A percentile compares a stretch with the other conserved stretches of the same genome.
Evolutionary conservation across 2,329 filamentous ascomycete species (phyloP).

Genomic region (Fusarium longipes): DNA sequence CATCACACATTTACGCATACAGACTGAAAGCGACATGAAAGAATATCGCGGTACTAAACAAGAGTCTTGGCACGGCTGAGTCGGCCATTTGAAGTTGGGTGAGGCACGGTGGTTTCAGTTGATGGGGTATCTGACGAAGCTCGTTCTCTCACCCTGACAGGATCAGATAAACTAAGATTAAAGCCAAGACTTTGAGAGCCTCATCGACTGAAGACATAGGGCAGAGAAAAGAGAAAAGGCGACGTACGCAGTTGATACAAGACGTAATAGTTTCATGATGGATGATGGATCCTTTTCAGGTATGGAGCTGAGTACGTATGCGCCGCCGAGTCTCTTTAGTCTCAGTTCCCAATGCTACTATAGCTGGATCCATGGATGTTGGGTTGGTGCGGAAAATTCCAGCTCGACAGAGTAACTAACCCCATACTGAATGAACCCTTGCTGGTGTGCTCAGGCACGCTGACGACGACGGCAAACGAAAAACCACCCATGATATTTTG

Average conservation of each 20-base stretch:
- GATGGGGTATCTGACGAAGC: conserved; percentile 14
- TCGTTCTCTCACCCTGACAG: not conserved
- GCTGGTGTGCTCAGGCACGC: conserved; percentile 4
- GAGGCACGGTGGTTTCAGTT: conserved; percentile 20
- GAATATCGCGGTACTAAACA: conserved; percentile 6
- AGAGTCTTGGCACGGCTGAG: conserved; percentile 30
- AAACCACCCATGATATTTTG: conserved; percentile 19
- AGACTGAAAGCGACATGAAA: conserved; percentile 4
- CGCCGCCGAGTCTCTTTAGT: conserved; percentile 1
- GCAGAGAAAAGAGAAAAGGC: not conserved
- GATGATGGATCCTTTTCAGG: conserved; percentile 6
- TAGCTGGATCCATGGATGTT: no score
- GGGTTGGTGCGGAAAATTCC: conserved; percentile 2
- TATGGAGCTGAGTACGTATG: conserved; percentile 31
- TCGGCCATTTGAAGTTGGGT: conserved; percentile 11
- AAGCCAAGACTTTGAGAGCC: not conserved
- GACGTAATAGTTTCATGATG: conserved; percentile 34
- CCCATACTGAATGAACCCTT: conserved; percentile 13
- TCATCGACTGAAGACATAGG: not conserved
- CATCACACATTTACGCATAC: conserved; percentile 11
- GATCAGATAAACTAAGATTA: conserved; percentile 13
- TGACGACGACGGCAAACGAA: conserved; percentile 26
- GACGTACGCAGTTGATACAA: conserved; percentile 19
- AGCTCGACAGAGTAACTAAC: no score
- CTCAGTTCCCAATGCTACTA: not conserved